Conservation (phyloP, 257 asterid species). For the Scutellaria minor region DNA sequence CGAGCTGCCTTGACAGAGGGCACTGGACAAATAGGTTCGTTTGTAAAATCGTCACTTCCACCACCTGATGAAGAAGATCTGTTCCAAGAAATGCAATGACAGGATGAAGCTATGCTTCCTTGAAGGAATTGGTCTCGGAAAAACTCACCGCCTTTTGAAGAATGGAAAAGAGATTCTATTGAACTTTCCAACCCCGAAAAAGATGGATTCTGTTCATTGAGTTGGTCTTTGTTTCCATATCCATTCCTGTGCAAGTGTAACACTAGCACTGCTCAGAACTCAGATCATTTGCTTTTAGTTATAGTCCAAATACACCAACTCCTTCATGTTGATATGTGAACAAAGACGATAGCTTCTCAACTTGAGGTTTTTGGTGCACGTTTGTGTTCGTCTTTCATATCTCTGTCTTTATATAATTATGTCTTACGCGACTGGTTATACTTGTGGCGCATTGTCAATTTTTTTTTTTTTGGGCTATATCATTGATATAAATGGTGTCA, state of each 20-base stretch:
- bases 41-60: slow-evolving; percentile 43
- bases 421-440: no score
- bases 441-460: no score
- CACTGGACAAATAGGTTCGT: slow-evolving; percentile 52
- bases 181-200: not conserved
- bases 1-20: slow-evolving; percentile 65
- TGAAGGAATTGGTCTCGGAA: slow-evolving; percentile 14
- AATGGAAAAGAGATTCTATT: not conserved
- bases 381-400: no score
- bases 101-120: slow-evolving; percentile 19
- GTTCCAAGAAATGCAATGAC: slow-evolving; percentile 54
- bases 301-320: not conserved
- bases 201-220: slow-evolving; percentile 19
- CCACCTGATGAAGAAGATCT: slow-evolving; percentile 57
- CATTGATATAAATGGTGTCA: no score
- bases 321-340: not conserved
- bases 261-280: not conserved
- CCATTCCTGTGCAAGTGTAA: slow-evolving; percentile 10
- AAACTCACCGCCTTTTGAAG: slow-evolving; percentile 12
- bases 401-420: no score
- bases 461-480: no score
- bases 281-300: slow-evolving; percentile 18
- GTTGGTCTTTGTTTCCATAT: slow-evolving; percentile 13
- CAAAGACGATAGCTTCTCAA: not conserved
- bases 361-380: no score